Conservation (phyloP, 169 alveolate genomes). For the Plasmodium knowlesi region DNA sequence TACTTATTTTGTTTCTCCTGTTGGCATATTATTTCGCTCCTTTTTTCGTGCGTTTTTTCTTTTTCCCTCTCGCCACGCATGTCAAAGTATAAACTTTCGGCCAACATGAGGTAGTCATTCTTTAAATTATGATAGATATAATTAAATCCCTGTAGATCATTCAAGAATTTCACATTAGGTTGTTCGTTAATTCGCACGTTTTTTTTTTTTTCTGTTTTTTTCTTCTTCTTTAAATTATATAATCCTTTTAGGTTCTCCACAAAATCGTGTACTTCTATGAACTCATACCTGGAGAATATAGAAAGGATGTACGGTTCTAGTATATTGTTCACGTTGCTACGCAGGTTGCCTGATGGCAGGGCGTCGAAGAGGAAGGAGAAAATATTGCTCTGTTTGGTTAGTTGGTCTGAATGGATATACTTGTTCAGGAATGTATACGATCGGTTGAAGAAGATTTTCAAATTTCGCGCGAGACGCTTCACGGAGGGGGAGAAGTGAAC, state of each 20-base stretch:
- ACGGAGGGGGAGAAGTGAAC: background rate
- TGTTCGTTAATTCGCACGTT: slow-evolving; percentile 12
- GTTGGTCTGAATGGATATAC: slow-evolving; percentile 4
- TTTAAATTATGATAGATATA: slow-evolving; percentile 55
- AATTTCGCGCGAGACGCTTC: background rate
- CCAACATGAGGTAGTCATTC: slow-evolving; percentile 34
- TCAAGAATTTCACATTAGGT: slow-evolving; percentile 30
- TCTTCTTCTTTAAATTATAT: slow-evolving; percentile 33
- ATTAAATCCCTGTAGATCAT: slow-evolving; percentile 40
- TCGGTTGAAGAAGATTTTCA: slow-evolving; percentile 22
- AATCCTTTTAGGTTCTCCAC: slow-evolving; percentile 51
- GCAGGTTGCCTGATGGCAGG: slow-evolving; percentile 20
- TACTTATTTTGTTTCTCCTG: background rate
- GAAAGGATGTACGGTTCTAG: slow-evolving; percentile 25
- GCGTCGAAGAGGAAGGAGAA: slow-evolving; percentile 68
- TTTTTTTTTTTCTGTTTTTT: slow-evolving; percentile 6
- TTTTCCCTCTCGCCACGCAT: slow-evolving; percentile 24
- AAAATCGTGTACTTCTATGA: slow-evolving; percentile 44
- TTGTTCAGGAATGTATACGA: slow-evolving; percentile 33
- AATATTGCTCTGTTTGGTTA: slow-evolving; percentile 50
- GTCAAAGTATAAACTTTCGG: slow-evolving; percentile 27
- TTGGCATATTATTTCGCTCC: background rate
- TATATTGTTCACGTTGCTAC: background rate
- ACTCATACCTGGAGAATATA: slow-evolving; percentile 9
- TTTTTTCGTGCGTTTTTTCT: background rate